Percentiles rank a stretch among this genome's conserved stretches.
Evolutionary conservation across 2,329 filamentous ascomycete species (phyloP).

Genomic region (Fusarium sp.): DNA sequence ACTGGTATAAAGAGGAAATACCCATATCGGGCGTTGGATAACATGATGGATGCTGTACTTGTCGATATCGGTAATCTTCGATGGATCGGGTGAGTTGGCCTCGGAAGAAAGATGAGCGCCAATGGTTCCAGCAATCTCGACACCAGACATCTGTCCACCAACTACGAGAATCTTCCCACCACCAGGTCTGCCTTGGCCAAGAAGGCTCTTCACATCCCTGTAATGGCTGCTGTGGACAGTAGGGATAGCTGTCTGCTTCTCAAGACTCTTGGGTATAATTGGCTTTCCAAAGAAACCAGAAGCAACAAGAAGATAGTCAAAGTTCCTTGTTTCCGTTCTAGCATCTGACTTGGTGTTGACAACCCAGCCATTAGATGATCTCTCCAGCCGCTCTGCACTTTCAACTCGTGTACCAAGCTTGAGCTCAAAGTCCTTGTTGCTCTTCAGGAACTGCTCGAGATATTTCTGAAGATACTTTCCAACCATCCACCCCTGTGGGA

Average conservation of each 20-base stretch:
- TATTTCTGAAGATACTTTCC: constrained; percentile 77
- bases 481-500: constrained; percentile 81
- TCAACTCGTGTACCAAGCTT: constrained; percentile 60
- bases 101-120: constrained; percentile 76
- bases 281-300: constrained; percentile 79
- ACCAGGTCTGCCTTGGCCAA: constrained; percentile 50
- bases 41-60: constrained; percentile 74
- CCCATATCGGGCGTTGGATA: constrained; percentile 75
- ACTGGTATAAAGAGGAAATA: constrained; percentile 68
- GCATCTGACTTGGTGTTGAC: constrained; percentile 50
- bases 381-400: constrained; percentile 48
- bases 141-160: constrained; percentile 84
- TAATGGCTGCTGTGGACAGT: constrained; percentile 76
- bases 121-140: constrained; percentile 78
- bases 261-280: constrained; percentile 58
- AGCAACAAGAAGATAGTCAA: constrained; percentile 77
- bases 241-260: constrained; percentile 52
- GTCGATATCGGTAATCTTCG: constrained; percentile 52
- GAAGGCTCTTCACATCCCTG: constrained; percentile 60
- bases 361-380: constrained; percentile 53
- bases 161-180: constrained; percentile 75
- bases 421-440: constrained; percentile 53
- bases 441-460: constrained; percentile 62
- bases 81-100: constrained; percentile 59
- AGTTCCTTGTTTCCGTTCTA: constrained; percentile 58